Evolutionary conservation across 805 yeast genomes (phyloP).

Genomic region (Debaryomyces tyrocola): DNA sequence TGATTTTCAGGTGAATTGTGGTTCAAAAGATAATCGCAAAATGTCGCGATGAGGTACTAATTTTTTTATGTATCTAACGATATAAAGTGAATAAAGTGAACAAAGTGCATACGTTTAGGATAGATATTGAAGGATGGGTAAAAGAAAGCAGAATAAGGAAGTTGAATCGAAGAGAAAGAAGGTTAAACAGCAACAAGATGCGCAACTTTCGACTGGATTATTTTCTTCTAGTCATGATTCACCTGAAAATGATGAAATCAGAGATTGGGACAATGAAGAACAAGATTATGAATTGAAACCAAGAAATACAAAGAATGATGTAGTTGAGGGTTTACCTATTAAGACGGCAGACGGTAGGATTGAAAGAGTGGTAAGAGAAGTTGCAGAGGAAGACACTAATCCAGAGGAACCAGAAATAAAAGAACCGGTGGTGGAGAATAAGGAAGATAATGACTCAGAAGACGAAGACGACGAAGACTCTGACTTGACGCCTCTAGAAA

Average conservation of each 20-base stretch:
- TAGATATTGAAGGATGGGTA: constrained; percentile 23
- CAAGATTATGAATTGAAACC: constrained; percentile 78
- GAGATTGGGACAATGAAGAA: constrained; percentile 69
- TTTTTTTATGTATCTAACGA: constrained; percentile 2
- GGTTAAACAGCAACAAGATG: constrained; percentile 41
- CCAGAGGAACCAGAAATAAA: constrained; percentile 12
- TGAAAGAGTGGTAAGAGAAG: constrained; percentile 57
- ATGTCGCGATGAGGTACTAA: constrained; percentile 9
- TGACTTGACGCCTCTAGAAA: constrained; percentile 50
- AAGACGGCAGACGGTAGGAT: constrained; percentile 69
- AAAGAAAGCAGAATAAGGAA: constrained; percentile 26
- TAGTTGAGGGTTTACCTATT: constrained; percentile 77
- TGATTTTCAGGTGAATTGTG: background rate
- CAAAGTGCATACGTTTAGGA: background rate
- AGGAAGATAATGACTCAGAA: constrained; percentile 25
- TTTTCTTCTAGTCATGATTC: constrained; percentile 18
- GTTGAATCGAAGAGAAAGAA: constrained; percentile 35
- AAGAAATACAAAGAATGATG: constrained; percentile 48
- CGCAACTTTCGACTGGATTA: constrained; percentile 35
- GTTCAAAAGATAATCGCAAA: background rate
- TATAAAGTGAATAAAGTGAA: background rate
- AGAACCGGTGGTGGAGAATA: constrained; percentile 9
- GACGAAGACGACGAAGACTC: constrained; percentile 46
- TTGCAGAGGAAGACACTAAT: constrained; percentile 11
- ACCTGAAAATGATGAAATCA: constrained; percentile 16